Percentiles rank a stretch among this genome's conserved stretches.
phyloP scores from a whole-genome alignment of 2,329 filamentous ascomycete genomes.

The Parafenestella ontariensis region DNA sequence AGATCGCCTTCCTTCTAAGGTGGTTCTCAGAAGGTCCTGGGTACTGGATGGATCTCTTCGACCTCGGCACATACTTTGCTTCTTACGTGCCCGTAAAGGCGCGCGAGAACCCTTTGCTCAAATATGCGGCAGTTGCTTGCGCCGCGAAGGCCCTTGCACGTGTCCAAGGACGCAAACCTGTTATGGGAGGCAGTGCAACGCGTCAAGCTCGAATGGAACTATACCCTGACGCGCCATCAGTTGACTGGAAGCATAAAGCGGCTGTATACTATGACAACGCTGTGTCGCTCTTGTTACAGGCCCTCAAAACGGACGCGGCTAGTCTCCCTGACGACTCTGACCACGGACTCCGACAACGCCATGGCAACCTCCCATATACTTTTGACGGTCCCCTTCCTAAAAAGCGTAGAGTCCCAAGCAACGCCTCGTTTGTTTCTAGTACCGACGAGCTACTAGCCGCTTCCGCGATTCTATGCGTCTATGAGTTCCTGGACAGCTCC shows the following conservation, averaged over 20 bases:
- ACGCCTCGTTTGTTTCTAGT: slow-evolving; percentile 49
- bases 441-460: slow-evolving; percentile 69
- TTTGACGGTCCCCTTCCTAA: slow-evolving; percentile 36
- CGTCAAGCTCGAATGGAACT: slow-evolving; percentile 61
- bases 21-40: slow-evolving; percentile 67
- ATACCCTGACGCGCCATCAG: slow-evolving; percentile 55
- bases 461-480: slow-evolving; percentile 71
- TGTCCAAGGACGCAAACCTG: slow-evolving; percentile 60
- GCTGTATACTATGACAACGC: slow-evolving; percentile 67
- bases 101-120: slow-evolving; percentile 56
- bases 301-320: slow-evolving; percentile 43
- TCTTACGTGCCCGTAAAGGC: slow-evolving; percentile 67
- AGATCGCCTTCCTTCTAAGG: slow-evolving; percentile 65
- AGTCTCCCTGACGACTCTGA: slow-evolving; percentile 40
- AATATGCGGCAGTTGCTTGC: slow-evolving; percentile 66
- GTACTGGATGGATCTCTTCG: slow-evolving; percentile 66
- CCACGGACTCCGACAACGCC: slow-evolving; percentile 25
- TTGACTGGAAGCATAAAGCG: slow-evolving; percentile 67
- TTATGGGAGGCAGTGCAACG: slow-evolving; percentile 56
- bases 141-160: slow-evolving; percentile 67
- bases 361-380: slow-evolving; percentile 11
- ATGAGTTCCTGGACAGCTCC: slow-evolving; percentile 72
- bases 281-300: slow-evolving; percentile 56
- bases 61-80: slow-evolving; percentile 65
- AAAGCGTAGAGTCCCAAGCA: slow-evolving; percentile 54